phyloP scores from a whole-genome alignment of 345 rosid species.

The Turnera subulata region DNA sequence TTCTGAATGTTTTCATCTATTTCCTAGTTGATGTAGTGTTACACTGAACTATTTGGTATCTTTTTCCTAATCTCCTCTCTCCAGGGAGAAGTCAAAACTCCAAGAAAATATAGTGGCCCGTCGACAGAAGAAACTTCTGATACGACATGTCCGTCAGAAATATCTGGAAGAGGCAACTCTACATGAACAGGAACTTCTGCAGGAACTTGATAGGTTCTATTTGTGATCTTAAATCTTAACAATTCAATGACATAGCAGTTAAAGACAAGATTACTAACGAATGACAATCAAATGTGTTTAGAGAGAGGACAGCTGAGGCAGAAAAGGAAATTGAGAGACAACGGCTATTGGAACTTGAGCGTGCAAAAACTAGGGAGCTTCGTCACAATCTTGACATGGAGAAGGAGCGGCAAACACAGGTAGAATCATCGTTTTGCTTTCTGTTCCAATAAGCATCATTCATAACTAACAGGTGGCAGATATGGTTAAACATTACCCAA shows the following conservation, averaged over 20 bases:
- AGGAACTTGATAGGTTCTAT: constrained; percentile 68
- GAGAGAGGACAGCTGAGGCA: constrained; percentile 64
- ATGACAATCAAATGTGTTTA: constrained; percentile 17
- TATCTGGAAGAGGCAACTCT: constrained; percentile 66
- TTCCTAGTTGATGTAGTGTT: too few relatives aligned
- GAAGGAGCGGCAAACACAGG: constrained; percentile 82
- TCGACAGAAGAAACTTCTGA: constrained; percentile 59
- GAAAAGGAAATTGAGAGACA: constrained; percentile 83
- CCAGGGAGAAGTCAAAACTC: constrained; percentile 64
- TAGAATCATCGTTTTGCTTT: constrained; percentile 10
- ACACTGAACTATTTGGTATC: too few relatives aligned
- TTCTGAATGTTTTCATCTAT: too few relatives aligned
- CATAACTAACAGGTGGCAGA: too few relatives aligned
- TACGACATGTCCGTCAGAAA: constrained; percentile 59
- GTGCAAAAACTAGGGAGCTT: constrained; percentile 71
- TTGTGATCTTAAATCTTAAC: constrained; percentile 6
- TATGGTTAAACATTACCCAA: too few relatives aligned
- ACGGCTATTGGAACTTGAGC: constrained; percentile 61
- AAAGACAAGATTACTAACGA: constrained; percentile 8
- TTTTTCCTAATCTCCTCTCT: not conserved
- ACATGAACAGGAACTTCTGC: constrained; percentile 61
- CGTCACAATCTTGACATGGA: constrained; percentile 75
- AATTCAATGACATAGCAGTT: constrained; percentile 3
- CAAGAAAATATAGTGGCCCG: constrained; percentile 55
- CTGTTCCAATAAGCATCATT: not conserved